Base-by-base conservation (phyloP, 2,329 filamentous ascomycete species). In the Mycosphaerella sp. region DNA sequence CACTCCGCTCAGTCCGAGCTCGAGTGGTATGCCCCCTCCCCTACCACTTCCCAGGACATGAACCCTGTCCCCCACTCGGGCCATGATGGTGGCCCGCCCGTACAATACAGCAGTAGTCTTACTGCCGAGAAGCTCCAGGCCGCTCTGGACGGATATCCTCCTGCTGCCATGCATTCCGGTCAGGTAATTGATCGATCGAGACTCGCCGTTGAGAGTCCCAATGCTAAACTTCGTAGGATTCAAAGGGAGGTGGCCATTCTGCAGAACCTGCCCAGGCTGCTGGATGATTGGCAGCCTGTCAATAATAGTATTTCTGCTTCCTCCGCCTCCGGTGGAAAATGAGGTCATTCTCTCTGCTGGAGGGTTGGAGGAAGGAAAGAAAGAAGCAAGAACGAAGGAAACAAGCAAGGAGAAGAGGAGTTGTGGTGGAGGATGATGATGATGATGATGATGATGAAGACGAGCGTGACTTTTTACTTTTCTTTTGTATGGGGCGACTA, bases 171-270 rank as follows among this genome's bases (percentile, higher is more conserved):
- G n/a, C 29, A 17, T 23, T 11, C 14, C 26, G 38, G 55, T 55
- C 7, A 55, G 55, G 23, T 34, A 40, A 5, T 23, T 47, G 26
- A 59, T 57, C 23, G 34, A 48, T 38, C 45, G 45, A 44, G 55
- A 52, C 31, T 59, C 29, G 40, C 45, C 7, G 49, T 55, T 23
- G 58, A 59, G 53, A 57, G 55, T 36, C 54, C 51, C 46, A 17
- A n/a, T 31, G 55, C 55, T 6, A 14, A 47, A 3, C 45, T 50
- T 6, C 32, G 55, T 1, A 39, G 58, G 11, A 44, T 59, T 11
- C 42, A 39, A 12, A 45, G 58, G 6, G 58, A 59, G 40, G 12
- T 54, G 39, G 45, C 34, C 23, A 49, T 55, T 31, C 34, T 59
- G 17, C 21, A 48, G 32, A 53, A n/a, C 39, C 43, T 56, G 53